Conservation (phyloP, 176 grass and related monocot species). For the Oryza meridionalis region DNA sequence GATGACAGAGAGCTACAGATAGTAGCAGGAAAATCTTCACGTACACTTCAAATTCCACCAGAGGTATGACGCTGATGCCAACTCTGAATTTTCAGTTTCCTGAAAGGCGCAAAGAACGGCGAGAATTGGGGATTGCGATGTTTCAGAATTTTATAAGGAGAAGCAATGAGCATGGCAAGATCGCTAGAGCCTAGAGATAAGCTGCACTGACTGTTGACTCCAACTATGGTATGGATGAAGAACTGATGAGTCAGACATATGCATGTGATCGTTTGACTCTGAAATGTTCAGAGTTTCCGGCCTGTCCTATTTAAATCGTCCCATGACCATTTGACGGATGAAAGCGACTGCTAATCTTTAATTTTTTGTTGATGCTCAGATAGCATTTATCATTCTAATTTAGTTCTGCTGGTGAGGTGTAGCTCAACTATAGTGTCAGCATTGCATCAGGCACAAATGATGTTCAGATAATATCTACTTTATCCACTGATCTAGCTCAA, state of each 20-base stretch:
- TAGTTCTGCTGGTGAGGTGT: not conserved
- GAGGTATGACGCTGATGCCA: not conserved
- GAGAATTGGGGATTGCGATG: not conserved
- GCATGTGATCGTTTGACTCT: not conserved
- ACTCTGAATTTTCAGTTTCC: not conserved
- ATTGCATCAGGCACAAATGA: not conserved
- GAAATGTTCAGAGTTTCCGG: not conserved
- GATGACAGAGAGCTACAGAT: too few species aligned
- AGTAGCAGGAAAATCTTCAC: not conserved
- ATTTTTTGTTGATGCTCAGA: not conserved
- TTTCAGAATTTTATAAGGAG: not conserved
- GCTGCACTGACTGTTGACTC: not conserved
- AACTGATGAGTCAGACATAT: not conserved
- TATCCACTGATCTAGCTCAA: not conserved
- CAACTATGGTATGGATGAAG: not conserved
- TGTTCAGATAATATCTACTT: too few species aligned
- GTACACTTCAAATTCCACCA: not conserved
- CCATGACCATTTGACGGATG: not conserved
- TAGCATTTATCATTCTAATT: not conserved
- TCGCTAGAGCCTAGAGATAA: slow-evolving; percentile 30
- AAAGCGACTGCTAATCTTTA: not conserved
- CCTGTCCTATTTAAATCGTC: not conserved
- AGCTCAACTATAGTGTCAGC: not conserved
- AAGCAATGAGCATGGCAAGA: slow-evolving; percentile 20
- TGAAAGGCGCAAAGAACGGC: not conserved